A percentile compares a stretch with the other conserved stretches of the same genome.
These are phyloP conservation scores for Letharia columbiana DNA, from an alignment of 495 filamentous ascomycete genomes.

Conservation along the genomic window DNA sequence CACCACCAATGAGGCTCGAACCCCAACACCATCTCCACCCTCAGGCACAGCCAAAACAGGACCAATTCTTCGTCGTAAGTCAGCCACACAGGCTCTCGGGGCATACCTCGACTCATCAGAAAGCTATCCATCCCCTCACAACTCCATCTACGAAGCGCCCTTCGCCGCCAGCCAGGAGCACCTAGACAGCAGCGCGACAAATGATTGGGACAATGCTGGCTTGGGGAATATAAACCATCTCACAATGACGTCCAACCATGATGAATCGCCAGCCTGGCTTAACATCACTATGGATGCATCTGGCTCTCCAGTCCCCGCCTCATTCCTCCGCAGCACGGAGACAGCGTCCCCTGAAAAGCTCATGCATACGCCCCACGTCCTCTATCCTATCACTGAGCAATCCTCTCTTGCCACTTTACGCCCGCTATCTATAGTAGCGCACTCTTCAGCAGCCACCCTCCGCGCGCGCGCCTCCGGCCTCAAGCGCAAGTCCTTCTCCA, in stretches of 20 bases:
- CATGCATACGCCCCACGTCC: conserved; percentile 16
- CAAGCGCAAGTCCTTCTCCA: conserved; percentile 20
- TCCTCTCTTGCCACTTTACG: conserved; percentile 20
- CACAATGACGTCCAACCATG: neutral
- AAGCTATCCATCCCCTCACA: conserved; percentile 34
- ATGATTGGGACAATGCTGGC: neutral
- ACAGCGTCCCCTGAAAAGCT: neutral
- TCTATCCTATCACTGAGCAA: conserved; percentile 22
- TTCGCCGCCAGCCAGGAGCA: conserved; percentile 13
- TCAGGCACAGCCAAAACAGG: conserved; percentile 11
- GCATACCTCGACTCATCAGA: conserved; percentile 31
- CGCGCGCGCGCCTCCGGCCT: conserved; percentile 18
- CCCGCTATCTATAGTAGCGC: conserved; percentile 10
- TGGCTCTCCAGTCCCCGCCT: conserved; percentile 16
- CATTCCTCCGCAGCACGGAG: conserved; percentile 13
- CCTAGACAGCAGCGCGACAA: neutral
- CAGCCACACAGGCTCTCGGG: conserved; percentile 19
- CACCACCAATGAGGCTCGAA: conserved; percentile 16
- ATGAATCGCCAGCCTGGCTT: conserved; percentile 14
- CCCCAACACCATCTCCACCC: conserved; percentile 14
- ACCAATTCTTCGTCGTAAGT: conserved; percentile 19
- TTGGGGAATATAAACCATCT: neutral
- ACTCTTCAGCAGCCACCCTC: conserved; percentile 12
- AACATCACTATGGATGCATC: conserved; percentile 15
- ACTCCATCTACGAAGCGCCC: conserved; percentile 39